These are phyloP conservation scores for Colletotrichum sp. DNA, from an alignment of 2,329 filamentous ascomycete genomes.

Conservation along the genomic window DNA sequence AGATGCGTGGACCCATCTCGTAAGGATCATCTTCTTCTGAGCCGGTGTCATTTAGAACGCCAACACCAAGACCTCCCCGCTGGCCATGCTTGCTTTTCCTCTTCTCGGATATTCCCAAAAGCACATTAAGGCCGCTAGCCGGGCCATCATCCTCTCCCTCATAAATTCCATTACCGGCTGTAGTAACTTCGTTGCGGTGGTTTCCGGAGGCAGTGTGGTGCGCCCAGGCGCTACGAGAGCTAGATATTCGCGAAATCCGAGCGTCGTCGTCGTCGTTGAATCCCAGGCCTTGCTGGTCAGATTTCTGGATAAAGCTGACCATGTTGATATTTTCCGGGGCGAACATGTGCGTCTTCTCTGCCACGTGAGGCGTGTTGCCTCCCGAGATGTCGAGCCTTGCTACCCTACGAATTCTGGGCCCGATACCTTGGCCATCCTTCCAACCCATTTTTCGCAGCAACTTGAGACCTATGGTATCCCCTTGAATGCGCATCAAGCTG, in stretches of 20 bases:
- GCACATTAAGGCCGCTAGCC: not conserved
- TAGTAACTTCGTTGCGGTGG: slow-evolving; percentile 18
- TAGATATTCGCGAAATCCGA: slow-evolving; percentile 39
- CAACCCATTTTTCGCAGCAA: slow-evolving; percentile 93
- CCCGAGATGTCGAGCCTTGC: slow-evolving; percentile 66
- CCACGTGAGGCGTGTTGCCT: slow-evolving; percentile 34
- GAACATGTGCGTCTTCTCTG: slow-evolving; percentile 71
- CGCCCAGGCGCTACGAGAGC: not conserved
- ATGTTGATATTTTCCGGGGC: slow-evolving; percentile 81
- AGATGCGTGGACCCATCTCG: slow-evolving; percentile 88
- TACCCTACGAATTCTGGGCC: slow-evolving; percentile 79
- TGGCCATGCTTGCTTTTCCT: slow-evolving; percentile 55
- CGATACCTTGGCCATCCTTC: slow-evolving; percentile 92
- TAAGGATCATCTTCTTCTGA: slow-evolving; percentile 97
- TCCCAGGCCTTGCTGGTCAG: slow-evolving; percentile 74
- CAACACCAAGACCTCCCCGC: slow-evolving; percentile 81
- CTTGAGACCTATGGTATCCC: slow-evolving; percentile 87
- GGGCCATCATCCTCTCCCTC: not conserved
- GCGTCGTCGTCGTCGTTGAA: slow-evolving; percentile 59
- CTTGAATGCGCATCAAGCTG: slow-evolving; percentile 73
- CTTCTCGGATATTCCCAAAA: slow-evolving; percentile 29
- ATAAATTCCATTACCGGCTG: not conserved
- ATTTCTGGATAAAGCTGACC: slow-evolving; percentile 69
- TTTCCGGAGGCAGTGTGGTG: slow-evolving; percentile 17
- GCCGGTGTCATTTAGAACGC: slow-evolving; percentile 88